Evolutionary conservation across 805 yeast genomes (phyloP).

Genomic region (Candida anglica): DNA sequence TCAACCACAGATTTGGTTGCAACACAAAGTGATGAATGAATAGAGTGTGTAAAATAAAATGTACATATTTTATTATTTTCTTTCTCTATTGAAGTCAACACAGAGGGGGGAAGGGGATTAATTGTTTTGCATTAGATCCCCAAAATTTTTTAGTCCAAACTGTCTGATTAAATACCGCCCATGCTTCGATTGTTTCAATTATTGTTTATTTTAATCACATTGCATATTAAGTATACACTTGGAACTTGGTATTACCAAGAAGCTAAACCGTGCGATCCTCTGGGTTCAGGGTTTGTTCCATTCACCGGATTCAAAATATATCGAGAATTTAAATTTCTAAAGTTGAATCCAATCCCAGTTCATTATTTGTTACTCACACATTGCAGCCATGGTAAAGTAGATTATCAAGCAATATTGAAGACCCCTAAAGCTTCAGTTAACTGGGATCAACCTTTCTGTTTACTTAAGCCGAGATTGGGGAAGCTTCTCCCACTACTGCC

Average conservation of each 20-base stretch:
- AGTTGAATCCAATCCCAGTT: constrained; percentile 29
- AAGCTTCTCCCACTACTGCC: constrained; percentile 7
- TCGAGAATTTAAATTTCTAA: constrained; percentile 42
- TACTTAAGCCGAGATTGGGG: constrained; percentile 28
- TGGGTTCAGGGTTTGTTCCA: constrained; percentile 20
- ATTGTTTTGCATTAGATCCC: too few relatives aligned
- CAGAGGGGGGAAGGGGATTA: too few relatives aligned
- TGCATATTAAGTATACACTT: too few relatives aligned
- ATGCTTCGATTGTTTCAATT: too few relatives aligned
- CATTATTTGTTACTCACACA: constrained; percentile 46
- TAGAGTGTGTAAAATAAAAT: too few relatives aligned
- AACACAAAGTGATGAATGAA: constrained; percentile 1
- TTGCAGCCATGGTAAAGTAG: constrained; percentile 48
- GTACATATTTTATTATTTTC: too few relatives aligned
- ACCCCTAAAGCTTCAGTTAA: constrained; percentile 33
- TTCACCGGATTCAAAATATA: constrained; percentile 57
- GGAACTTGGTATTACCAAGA: constrained; percentile 22
- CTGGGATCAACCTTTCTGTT: constrained; percentile 48
- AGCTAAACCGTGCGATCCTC: constrained; percentile 32
- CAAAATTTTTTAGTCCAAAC: too few relatives aligned
- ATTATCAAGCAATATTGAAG: constrained; percentile 35
- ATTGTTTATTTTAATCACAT: too few relatives aligned
- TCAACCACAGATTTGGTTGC: too few relatives aligned
- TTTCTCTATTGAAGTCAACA: too few relatives aligned
- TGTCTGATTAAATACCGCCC: too few relatives aligned